These are phyloP conservation scores for Myrica gale DNA, from an alignment of 306 rosid species.

Conservation along the genomic window DNA sequence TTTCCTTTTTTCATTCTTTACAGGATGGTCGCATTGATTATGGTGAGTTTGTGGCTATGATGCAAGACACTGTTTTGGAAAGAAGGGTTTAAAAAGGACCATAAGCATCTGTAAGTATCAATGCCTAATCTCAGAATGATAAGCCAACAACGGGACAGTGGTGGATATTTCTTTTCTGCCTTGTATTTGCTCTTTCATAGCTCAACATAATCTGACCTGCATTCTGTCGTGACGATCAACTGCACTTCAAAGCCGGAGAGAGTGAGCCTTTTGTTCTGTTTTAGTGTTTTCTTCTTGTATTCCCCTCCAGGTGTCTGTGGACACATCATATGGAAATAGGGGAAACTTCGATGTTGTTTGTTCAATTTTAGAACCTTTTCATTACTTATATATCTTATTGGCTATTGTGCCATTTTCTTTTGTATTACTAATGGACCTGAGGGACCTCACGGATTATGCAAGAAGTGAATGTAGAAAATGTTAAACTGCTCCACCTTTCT, in stretches of 20 bases:
- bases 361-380: conserved; percentile 16
- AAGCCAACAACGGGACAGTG: conserved; percentile 24
- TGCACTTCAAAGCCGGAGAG: conserved; percentile 41
- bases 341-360: conserved; percentile 12
- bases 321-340: conserved; percentile 33
- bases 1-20: conserved; percentile 31
- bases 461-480: neutral
- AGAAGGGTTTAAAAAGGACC: conserved; percentile 35
- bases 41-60: conserved; percentile 89
- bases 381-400: neutral
- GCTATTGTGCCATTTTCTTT: conserved; percentile 4
- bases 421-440: neutral
- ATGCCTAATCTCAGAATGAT: conserved; percentile 26
- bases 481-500: too few relatives aligned
- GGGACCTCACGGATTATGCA: neutral
- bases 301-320: conserved; percentile 27
- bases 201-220: conserved; percentile 37
- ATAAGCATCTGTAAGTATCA: conserved; percentile 41
- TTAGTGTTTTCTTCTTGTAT: conserved; percentile 35
- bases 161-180: conserved; percentile 25
- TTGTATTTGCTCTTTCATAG: conserved; percentile 37
- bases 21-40: conserved; percentile 99
- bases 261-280: conserved; percentile 30
- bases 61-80: conserved; percentile 80
- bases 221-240: conserved; percentile 34